phyloP scores from a whole-genome alignment of 164 flowering plant species.

The Nymphaea thermarum region DNA sequence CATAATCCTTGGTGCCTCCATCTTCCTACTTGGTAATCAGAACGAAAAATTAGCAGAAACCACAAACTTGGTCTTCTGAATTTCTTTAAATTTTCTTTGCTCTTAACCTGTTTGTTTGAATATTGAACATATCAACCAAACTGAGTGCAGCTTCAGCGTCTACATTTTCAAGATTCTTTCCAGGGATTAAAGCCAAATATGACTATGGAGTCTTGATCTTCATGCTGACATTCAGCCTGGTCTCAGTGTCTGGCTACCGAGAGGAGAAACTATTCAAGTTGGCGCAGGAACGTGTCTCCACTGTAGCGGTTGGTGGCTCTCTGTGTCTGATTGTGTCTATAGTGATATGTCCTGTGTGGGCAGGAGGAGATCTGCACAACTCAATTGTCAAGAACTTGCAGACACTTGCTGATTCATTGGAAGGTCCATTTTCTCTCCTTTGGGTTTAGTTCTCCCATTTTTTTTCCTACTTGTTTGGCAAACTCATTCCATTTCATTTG shows the following conservation, averaged over 20 bases:
- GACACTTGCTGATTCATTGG: background rate
- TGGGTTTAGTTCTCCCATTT: too few species aligned
- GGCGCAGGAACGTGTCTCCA: slow-evolving; percentile 1
- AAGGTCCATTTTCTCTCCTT: background rate
- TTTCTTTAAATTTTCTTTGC: background rate
- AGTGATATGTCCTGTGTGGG: slow-evolving; percentile 2
- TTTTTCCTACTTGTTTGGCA: too few species aligned
- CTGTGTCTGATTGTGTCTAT: background rate
- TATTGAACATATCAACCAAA: background rate
- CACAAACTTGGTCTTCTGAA: background rate
- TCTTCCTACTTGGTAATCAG: slow-evolving; percentile 46
- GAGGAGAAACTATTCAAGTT: background rate
- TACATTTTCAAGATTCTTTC: slow-evolving; percentile 1
- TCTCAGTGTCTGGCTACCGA: slow-evolving; percentile 1
- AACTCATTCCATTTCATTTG: too few species aligned
- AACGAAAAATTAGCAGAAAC: background rate
- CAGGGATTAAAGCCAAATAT: background rate
- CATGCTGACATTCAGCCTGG: slow-evolving; percentile 4
- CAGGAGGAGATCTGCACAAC: slow-evolving; percentile 1
- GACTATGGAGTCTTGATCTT: slow-evolving; percentile 4
- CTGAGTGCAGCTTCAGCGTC: slow-evolving; percentile 1
- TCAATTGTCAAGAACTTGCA: background rate
- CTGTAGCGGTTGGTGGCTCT: background rate
- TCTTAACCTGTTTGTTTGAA: background rate
- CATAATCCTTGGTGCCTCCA: slow-evolving; percentile 40